A percentile compares a stretch with the other conserved stretches of the same genome.
These are phyloP conservation scores for Cyberlindnera euphorbiiphila DNA, from an alignment of 805 yeast species.

Conservation along the genomic window DNA sequence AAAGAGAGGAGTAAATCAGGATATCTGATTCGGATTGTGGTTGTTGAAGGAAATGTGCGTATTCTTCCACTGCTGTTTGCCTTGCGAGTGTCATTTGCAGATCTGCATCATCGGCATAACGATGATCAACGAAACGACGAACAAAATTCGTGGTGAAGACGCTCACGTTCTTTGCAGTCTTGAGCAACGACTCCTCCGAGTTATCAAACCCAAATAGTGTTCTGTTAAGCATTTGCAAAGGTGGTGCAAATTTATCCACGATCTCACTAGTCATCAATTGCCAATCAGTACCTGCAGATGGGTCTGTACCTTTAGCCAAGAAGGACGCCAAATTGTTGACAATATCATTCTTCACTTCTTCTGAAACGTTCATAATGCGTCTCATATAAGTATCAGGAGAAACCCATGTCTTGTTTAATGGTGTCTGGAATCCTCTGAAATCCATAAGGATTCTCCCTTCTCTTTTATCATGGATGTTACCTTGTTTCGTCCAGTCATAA, in stretches of 20 bases:
- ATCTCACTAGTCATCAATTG: conserved; percentile 45
- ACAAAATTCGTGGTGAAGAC: conserved; percentile 40
- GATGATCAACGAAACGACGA: conserved; percentile 38
- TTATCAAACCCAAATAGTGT: conserved; percentile 19
- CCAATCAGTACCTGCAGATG: conserved; percentile 50
- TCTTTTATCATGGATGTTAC: conserved; percentile 42
- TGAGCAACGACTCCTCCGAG: conserved; percentile 16
- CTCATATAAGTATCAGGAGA: conserved; percentile 44
- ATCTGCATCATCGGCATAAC: conserved; percentile 3
- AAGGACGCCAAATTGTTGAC: conserved; percentile 32
- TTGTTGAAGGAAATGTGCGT: conserved; percentile 39
- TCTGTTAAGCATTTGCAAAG: conserved; percentile 38
- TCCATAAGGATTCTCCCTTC: conserved; percentile 49
- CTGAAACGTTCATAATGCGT: conserved; percentile 35
- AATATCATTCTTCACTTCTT: conserved; percentile 33
- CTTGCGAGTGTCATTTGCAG: conserved; percentile 23
- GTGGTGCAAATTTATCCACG: conserved; percentile 51
- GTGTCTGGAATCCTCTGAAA: conserved; percentile 49
- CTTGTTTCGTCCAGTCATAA: conserved; percentile 45
- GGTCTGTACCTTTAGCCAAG: conserved; percentile 33
- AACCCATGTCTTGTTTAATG: conserved; percentile 47
- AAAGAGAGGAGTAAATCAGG: conserved; percentile 46
- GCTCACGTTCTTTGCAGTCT: conserved; percentile 34
- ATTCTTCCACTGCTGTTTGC: conserved; percentile 41
- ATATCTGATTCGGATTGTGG: conserved; percentile 39